Base-by-base conservation (phyloP, 1,284 basidiomycete species). In the Pseudozyma flocculosa region DNA sequence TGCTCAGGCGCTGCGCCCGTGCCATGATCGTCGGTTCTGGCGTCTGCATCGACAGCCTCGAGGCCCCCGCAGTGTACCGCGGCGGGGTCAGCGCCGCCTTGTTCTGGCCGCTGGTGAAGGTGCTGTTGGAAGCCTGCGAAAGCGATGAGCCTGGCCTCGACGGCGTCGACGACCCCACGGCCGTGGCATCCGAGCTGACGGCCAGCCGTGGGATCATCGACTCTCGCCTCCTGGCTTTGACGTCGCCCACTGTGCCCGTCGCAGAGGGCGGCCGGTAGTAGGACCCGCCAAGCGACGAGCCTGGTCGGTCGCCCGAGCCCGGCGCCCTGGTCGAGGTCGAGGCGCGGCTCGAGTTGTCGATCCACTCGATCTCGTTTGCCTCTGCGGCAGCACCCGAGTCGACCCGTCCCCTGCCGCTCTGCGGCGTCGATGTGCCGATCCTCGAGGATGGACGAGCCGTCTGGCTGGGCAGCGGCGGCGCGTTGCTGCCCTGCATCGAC, bases 11-110 rank as follows among this genome's bases (percentile, higher is more conserved):
- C 45, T 71, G 61, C 15, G 60, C 72, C 8, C 71, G 47, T 11
- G 71, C 71, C 14, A 66, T 61, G 17, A 75, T 67, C 11, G 57
- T 61, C 3, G 72, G 72, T 24, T 75, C 72, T 11, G 72, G 72
- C 34, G 72, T 75, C 52, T 73, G 70, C 72, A 74, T 72, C 38
- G 50, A 62, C 38, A 54, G 15, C 15, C 72, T 56, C 36, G 61
- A 68, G 10, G 61, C 60, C 2, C 66, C 26, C 26, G 26, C 5
- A 14, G 48, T 45, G 45, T 61, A 70, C 7, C 57, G 46, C 45
- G 57, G 45, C 10, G 61, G 61, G 26, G 62, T 60, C 30, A 39
- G 18, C 15, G 38, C 17, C 38, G 30, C 30, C 17, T 34, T 32
- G 26, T 29, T 29, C 7, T 11, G 7, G 21, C 51, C 17, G 7